Base-by-base conservation (phyloP, 306 rosid genomes). In the Betula pendula region DNA sequence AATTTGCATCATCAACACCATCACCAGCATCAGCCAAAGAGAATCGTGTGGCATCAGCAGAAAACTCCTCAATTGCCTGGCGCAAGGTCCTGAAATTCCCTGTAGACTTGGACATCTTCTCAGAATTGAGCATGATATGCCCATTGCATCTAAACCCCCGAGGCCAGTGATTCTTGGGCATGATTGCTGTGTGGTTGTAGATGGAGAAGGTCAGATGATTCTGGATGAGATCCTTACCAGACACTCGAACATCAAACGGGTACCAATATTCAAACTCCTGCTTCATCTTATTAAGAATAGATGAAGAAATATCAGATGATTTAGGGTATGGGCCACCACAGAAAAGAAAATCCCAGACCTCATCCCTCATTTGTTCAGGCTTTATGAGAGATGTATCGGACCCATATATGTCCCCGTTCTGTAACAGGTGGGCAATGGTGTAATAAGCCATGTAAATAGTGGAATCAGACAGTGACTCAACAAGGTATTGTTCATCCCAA, bases 11-110 rank as follows among this genome's bases (percentile, higher is more conserved):
- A 58, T 93, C 98, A 65, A 91, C 91, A 5, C 97, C 98, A 85
- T 93, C 97, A 47, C 98, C 97, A 59, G 98, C 98, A 90, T 91
- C 96, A 52, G 98, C 98, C 89, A 93, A 85, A 68, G 98, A 87
- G 84, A 93, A 93, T 5, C 96, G 89, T 2, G 94, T 93, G 40
- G 98, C 97, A 72, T 91, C 98, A 0, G 98, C 97, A 75, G 98
- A 93, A 72, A 90, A 93, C 81, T 91, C 98, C 83, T 93, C 97
- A 70, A 93, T 91, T 73, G 96, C 93, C 79, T 93, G 85, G 67
- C 91, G 86, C 73, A 93, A 51, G 24, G 98, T 93, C 87, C 91
- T 87, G 83, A 93, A 93, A 81, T 93, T 93, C 80, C 98, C 98
- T 0, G 96, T 91, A 40, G 98, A 93, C 87, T 93, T 93, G 69